Percentiles rank a stretch among this genome's conserved stretches.
These are phyloP conservation scores for Porcisia hertigi DNA, from an alignment of 208 protist genomes.

Conservation along the genomic window DNA sequence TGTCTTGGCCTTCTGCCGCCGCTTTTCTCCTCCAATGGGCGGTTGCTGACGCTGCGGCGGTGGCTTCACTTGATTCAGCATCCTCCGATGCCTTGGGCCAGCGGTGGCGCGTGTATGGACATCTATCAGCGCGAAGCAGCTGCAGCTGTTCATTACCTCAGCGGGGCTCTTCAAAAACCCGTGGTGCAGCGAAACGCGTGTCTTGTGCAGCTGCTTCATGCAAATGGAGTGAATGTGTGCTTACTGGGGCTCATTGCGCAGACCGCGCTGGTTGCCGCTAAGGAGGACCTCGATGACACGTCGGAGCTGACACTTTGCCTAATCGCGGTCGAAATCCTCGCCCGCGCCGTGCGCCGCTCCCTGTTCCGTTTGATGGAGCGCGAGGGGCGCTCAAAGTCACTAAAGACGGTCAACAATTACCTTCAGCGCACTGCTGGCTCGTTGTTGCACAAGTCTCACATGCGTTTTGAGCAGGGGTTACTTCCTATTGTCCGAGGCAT, in stretches of 20 bases:
- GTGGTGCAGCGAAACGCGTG: conserved; percentile 27
- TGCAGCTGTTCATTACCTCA: conserved; percentile 22
- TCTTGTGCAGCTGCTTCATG: conserved; percentile 47
- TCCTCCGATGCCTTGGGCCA: conserved; percentile 16
- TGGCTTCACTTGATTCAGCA: conserved; percentile 43
- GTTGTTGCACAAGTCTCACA: conserved; percentile 30
- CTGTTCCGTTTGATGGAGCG: conserved; percentile 34
- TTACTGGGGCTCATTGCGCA: conserved; percentile 40
- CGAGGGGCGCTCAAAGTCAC: conserved; percentile 20
- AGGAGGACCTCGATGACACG: conserved; percentile 37
- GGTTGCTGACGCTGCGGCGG: conserved; percentile 39
- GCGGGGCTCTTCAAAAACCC: conserved; percentile 25
- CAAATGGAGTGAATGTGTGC: conserved; percentile 44
- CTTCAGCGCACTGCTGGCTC: conserved; percentile 45
- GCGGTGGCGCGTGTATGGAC: conserved; percentile 9
- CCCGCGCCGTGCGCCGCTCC: conserved; percentile 40
- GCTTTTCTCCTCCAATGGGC: conserved; percentile 13
- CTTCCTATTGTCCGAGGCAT: conserved; percentile 34
- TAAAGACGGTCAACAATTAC: conserved; percentile 34
- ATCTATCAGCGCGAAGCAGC: conserved; percentile 26
- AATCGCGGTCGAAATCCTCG: conserved; percentile 48
- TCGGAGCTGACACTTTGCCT: conserved; percentile 34
- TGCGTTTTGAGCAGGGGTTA: conserved; percentile 38
- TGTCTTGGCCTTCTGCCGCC: conserved; percentile 48
- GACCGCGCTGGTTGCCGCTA: conserved; percentile 24